Conservation (phyloP, 805 yeast genomes). For the Hanseniaspora meyeri region DNA sequence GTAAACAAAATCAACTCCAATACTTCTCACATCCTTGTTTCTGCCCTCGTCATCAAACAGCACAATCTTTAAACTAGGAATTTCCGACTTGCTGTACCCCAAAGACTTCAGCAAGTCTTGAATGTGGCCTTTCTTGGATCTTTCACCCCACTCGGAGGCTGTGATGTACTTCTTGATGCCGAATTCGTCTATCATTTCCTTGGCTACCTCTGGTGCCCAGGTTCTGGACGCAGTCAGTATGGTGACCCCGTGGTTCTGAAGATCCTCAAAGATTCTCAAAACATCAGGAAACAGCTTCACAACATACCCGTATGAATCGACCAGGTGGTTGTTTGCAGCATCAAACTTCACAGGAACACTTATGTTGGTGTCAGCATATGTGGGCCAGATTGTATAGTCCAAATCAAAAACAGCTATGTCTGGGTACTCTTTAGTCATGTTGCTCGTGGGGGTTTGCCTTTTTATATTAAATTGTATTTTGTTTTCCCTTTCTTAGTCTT, state of each 20-base stretch:
- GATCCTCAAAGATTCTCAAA: conserved; percentile 43
- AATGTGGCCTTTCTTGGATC: conserved; percentile 43
- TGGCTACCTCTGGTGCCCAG: conserved; percentile 65
- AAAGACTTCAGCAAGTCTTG: conserved; percentile 45
- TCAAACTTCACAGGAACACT: conserved; percentile 26
- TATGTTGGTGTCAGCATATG: conserved; percentile 29
- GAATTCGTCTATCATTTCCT: conserved; percentile 42
- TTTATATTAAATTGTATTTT: no score
- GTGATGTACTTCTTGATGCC: conserved; percentile 18
- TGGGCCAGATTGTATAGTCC: conserved; percentile 31
- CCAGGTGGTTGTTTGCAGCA: conserved; percentile 18
- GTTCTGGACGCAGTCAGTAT: conserved; percentile 72
- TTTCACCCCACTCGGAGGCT: conserved; percentile 57
- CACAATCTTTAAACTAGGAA: conserved; percentile 21
- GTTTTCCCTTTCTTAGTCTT: background rate
- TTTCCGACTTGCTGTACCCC: background rate
- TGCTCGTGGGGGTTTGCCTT: background rate
- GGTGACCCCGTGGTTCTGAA: conserved; percentile 36
- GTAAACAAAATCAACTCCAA: conserved; percentile 60
- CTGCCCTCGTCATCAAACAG: conserved; percentile 71
- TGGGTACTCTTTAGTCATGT: conserved; percentile 20
- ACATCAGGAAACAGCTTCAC: conserved; percentile 58
- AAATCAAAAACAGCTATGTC: conserved; percentile 29
- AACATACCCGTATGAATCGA: conserved; percentile 36
- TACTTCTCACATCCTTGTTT: conserved; percentile 58